phyloP scores from a whole-genome alignment of 2,329 filamentous ascomycete species.

The Ceratocystis alfenasii region DNA sequence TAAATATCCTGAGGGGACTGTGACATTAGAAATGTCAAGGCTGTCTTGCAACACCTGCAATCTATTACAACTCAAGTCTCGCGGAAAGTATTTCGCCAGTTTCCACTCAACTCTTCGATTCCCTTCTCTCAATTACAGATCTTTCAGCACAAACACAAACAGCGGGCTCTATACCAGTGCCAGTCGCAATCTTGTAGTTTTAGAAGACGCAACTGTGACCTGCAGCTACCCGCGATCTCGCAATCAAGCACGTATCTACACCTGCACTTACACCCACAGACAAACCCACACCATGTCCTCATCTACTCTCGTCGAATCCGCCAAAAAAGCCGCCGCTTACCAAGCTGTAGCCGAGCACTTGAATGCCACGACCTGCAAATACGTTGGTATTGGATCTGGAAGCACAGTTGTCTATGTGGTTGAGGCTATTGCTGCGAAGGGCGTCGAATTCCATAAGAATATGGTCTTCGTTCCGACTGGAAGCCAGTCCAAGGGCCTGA shows the following conservation, averaged over 20 bases:
- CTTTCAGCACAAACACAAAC: too few relatives aligned
- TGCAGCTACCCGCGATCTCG: slow-evolving; percentile 5
- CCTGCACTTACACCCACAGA: not conserved
- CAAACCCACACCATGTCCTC: slow-evolving; percentile 29
- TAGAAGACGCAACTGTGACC: too few relatives aligned
- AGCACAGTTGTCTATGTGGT: slow-evolving; percentile 77
- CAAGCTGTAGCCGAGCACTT: slow-evolving; percentile 65
- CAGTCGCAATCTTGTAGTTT: too few relatives aligned
- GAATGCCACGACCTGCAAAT: slow-evolving; percentile 42
- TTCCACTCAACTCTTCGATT: too few relatives aligned
- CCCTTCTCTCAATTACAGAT: too few relatives aligned
- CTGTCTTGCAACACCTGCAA: too few relatives aligned
- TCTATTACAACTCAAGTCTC: too few relatives aligned
- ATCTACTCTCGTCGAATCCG: slow-evolving; percentile 48
- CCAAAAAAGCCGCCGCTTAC: slow-evolving; percentile 63
- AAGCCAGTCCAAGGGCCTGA: slow-evolving; percentile 78
- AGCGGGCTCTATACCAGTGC: too few relatives aligned
- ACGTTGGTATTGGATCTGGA: slow-evolving; percentile 69
- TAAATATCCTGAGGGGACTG: too few relatives aligned
- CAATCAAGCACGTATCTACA: not conserved
- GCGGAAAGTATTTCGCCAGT: too few relatives aligned
- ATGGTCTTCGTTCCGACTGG: slow-evolving; percentile 91
- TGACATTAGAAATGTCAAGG: too few relatives aligned
- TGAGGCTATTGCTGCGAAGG: slow-evolving; percentile 59
- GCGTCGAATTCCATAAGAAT: slow-evolving; percentile 39